Base-by-base conservation (phyloP, 805 yeast species). In the Blastobotrys americana region DNA sequence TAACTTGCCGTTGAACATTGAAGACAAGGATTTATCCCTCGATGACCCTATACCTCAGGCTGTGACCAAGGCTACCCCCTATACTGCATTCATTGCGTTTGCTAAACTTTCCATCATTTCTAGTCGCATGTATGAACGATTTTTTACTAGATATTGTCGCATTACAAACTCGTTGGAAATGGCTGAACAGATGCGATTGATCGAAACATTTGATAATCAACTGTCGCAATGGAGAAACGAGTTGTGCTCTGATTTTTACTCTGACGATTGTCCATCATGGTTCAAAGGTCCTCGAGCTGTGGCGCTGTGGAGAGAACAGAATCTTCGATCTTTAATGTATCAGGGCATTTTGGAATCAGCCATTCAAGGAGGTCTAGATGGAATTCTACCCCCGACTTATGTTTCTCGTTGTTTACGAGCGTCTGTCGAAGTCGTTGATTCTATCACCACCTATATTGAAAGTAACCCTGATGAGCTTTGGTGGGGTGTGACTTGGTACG, bases 301-400 rank as follows among this genome's bases (percentile, higher is more conserved):
- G 49, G 58, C 77, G 34, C 66, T 65, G 33, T 78, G 82, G 82
- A 62, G 79, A 55, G 74, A 69, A 42, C 70, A 70, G 47, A 74
- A 74, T 57, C 50, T 78, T 34, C 77, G 74, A 49, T 68, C 74
- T 44, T 64, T 75, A n/a, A 54, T 76, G 15, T 69, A 76, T 46
- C 66, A 80, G 49, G 71, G 76, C 1, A 72, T 72, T 49, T 66
- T 77, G 38, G 71, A 76, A 72, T 72, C 72, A 55, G 65, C 72
- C 45, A 68, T 66, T 20, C 57, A 65, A 45, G 67, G 37, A 3
- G 28, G 42, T 10, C 31, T 37, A 23, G 27, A 19, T 10, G 31
- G 31, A 16, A 41, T 17, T 20, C 34, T 48, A 4, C 39, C 39
- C 6, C 23, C 28, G 16, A 16, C 17, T 13, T 39, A 39, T 22